Base-by-base conservation (phyloP, 2,329 filamentous ascomycete genomes). In the Pseudogymnoascus sp. region DNA sequence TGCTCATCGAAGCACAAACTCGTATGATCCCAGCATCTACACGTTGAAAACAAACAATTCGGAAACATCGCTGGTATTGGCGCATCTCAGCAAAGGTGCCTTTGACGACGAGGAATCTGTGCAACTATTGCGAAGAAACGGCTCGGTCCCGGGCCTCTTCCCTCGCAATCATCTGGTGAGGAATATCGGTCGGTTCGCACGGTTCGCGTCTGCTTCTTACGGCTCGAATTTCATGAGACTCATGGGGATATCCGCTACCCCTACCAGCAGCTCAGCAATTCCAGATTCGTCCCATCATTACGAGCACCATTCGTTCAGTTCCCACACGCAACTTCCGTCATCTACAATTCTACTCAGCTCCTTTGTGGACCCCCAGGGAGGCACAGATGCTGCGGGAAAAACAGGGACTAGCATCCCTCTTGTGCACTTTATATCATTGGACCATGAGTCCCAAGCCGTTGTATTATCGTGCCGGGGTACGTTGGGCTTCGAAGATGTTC, bases 151-250 rank as follows among this genome's bases (percentile, higher is more conserved):
- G 36, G 84, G 83, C 0, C 79, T 84, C 59, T 88, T 88, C 60
- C 86, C 86, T 0, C 73, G 77, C 3, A 80, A 79, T 34, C 85
- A 87, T 67, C 76, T 88, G 6, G 75, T 88, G 8, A 78, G 80
- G 34, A 88, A 87, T 68, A 83, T 88, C 23, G 82, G 82, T 2
- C 78, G 86, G 37, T 88, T 87, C 65, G 86, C 88, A 76, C 80
- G 84, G 2, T 88, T 87, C 68, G 85, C 86, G 1, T 88, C 86
- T 1, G 86, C 86, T 0, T 84, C 84, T 0, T 88, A 89, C 63
- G 86, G 86, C 0, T 84, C 84, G 0, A 80, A 80, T 53, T 88
- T 88, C 65, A 77, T 88, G 59, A 82, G 83, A 62, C 77, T 87
- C 21, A 79, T 88, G 76, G 85, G 85, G 1, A 86, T 88, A 81